phyloP scores from a whole-genome alignment of 768 basidiomycete genomes.

The Terana coerulea region DNA sequence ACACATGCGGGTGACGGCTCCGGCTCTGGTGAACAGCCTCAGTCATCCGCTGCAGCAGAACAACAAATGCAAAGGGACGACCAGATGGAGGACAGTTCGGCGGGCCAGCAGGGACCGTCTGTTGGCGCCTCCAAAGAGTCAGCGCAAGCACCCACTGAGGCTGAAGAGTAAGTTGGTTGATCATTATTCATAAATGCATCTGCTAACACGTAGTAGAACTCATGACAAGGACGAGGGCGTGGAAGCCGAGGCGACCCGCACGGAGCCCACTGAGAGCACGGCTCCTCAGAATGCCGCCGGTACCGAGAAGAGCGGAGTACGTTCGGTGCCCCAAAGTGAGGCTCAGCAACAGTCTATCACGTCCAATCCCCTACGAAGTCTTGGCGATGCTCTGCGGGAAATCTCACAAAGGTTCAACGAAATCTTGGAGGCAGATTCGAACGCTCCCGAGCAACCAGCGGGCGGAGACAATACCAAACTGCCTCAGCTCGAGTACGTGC shows the following conservation, averaged over 20 bases:
- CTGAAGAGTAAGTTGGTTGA: background rate
- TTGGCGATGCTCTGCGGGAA: slow-evolving; percentile 81
- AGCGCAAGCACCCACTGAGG: background rate
- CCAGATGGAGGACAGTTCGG: background rate
- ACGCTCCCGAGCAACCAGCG: slow-evolving; percentile 22
- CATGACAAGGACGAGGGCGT: background rate
- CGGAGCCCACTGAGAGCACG: background rate
- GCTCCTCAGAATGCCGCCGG: slow-evolving; percentile 16
- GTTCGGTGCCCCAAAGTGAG: slow-evolving; percentile 6
- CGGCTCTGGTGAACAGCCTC: slow-evolving; percentile 3
- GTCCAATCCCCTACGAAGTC: slow-evolving; percentile 64
- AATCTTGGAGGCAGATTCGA: slow-evolving; percentile 48
- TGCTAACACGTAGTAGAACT: background rate
- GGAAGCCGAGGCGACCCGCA: background rate
- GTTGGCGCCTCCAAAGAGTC: background rate
- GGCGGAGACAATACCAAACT: slow-evolving; percentile 36
- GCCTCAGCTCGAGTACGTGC: slow-evolving; percentile 72
- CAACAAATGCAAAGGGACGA: background rate
- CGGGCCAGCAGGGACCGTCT: background rate
- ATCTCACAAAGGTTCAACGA: slow-evolving; percentile 82
- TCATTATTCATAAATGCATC: too few species aligned
- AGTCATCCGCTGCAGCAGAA: background rate
- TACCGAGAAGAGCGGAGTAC: background rate
- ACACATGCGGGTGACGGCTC: slow-evolving; percentile 25
- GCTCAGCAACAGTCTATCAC: slow-evolving; percentile 28